Percentiles rank a stretch among this genome's conserved stretches.
Evolutionary conservation across 331 rosid species (phyloP).

Genomic region (Phaseolus coccineus): DNA sequence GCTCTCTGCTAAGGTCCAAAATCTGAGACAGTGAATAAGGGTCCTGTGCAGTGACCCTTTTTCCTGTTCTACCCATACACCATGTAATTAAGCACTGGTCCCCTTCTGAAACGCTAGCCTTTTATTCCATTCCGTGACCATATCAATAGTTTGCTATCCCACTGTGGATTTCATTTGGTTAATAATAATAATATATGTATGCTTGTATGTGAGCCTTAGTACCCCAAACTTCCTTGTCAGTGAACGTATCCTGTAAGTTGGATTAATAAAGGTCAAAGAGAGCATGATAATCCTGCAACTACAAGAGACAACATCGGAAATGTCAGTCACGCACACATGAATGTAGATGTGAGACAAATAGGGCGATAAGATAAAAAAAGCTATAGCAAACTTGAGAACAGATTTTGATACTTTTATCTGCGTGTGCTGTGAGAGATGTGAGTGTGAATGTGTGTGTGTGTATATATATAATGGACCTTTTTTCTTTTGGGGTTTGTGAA

Average conservation of each 20-base stretch:
- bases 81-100: conserved; percentile 36
- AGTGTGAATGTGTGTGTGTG: no score
- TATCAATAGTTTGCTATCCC: conserved; percentile 38
- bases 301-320: conserved; percentile 51
- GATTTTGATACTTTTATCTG: conserved; percentile 38
- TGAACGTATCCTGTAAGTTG: conserved; percentile 44
- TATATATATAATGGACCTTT: not conserved
- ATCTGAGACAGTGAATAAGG: conserved; percentile 44
- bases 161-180: conserved; percentile 40
- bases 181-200: not conserved
- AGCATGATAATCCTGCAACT: conserved; percentile 48
- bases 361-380: not conserved
- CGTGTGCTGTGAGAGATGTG: conserved; percentile 11
- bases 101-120: conserved; percentile 25
- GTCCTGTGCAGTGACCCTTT: conserved; percentile 33
- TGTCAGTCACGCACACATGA: conserved; percentile 54
- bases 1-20: conserved; percentile 45
- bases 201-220: not conserved
- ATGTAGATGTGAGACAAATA: conserved; percentile 39
- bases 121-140: conserved; percentile 54
- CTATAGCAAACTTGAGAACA: conserved; percentile 40
- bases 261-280: conserved; percentile 58
- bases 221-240: conserved; percentile 47
- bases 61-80: conserved; percentile 46
- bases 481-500: not conserved